A percentile compares a stretch with the other conserved stretches of the same genome.
Conservation (phyloP, 2,329 filamentous ascomycete genomes). For the Clarireedia paspali region DNA sequence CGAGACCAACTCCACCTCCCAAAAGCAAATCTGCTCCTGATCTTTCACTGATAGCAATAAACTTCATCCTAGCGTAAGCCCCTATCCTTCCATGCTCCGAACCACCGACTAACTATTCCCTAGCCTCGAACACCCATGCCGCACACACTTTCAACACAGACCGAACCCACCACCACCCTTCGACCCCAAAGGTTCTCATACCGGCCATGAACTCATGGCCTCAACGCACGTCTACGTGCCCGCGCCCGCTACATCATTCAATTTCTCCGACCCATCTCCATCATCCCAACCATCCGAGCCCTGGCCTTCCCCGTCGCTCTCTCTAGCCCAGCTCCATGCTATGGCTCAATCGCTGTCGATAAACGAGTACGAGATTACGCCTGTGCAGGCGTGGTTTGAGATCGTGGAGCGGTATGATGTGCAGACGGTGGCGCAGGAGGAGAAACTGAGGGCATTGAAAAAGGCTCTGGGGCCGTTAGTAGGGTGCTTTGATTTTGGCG, state of each 20-base stretch:
- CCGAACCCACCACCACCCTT: constrained; percentile 1
- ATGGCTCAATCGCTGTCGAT: constrained; percentile 19
- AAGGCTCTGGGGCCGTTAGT: constrained; percentile 16
- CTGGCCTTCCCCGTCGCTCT: constrained; percentile 8
- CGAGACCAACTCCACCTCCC: too few relatives aligned
- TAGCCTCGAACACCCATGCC: constrained; percentile 6
- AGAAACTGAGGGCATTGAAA: constrained; percentile 16
- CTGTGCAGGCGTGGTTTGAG: constrained; percentile 27
- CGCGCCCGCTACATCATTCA: constrained; percentile 14
- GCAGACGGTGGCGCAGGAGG: background rate
- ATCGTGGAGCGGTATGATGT: constrained; percentile 15
- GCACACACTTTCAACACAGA: constrained; percentile 1
- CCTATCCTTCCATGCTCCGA: background rate
- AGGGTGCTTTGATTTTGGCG: constrained; percentile 23
- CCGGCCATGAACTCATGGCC: constrained; percentile 25
- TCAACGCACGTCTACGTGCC: constrained; percentile 19
- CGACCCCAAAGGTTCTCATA: constrained; percentile 6
- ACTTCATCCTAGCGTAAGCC: constrained; percentile 26
- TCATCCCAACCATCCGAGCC: background rate
- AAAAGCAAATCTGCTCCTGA: constrained; percentile 1
- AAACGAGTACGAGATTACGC: constrained; percentile 24
- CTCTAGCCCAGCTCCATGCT: constrained; percentile 13
- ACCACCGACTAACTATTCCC: background rate
- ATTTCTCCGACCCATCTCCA: background rate
- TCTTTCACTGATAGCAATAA: constrained; percentile 21